phyloP scores from a whole-genome alignment of 352 stramenopile species.

The Pythium aquatile region DNA sequence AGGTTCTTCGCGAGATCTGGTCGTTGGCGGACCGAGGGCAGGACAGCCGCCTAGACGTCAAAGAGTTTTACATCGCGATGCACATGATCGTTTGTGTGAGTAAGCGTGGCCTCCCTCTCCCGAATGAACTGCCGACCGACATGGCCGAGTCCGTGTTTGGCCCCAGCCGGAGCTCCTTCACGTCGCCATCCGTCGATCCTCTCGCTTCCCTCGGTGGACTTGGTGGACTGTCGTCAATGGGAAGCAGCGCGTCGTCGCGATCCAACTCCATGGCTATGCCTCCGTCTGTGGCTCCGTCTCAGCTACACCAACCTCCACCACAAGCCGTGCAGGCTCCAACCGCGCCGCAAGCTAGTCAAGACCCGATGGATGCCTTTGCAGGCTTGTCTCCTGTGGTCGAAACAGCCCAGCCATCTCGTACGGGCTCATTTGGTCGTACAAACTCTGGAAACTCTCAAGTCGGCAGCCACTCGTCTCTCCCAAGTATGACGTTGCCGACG shows the following conservation, averaged over 20 bases:
- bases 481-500: neutral
- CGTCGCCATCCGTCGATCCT: slow-evolving; percentile 1
- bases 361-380: slow-evolving; percentile 64
- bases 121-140: slow-evolving; percentile 63
- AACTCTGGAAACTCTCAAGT: slow-evolving; percentile 8
- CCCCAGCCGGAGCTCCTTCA: slow-evolving; percentile 16
- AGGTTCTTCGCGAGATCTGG: slow-evolving; percentile 90
- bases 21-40: slow-evolving; percentile 88
- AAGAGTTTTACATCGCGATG: slow-evolving; percentile 96
- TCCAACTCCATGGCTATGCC: slow-evolving; percentile 21
- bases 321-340: neutral
- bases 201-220: slow-evolving; percentile 2
- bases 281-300: neutral
- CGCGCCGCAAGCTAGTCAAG: neutral
- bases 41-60: slow-evolving; percentile 89
- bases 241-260: slow-evolving; percentile 1
- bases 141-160: slow-evolving; percentile 66
- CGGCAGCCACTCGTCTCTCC: neutral
- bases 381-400: slow-evolving; percentile 39
- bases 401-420: slow-evolving; percentile 18
- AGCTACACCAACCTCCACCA: neutral
- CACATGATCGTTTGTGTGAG: slow-evolving; percentile 96
- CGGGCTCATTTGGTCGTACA: slow-evolving; percentile 14
- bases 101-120: slow-evolving; percentile 84
- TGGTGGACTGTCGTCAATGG: neutral